A percentile compares a stretch with the other conserved stretches of the same genome.
phyloP scores from a whole-genome alignment of 495 filamentous ascomycete genomes.

The Aspergillus carlsbadensis region DNA sequence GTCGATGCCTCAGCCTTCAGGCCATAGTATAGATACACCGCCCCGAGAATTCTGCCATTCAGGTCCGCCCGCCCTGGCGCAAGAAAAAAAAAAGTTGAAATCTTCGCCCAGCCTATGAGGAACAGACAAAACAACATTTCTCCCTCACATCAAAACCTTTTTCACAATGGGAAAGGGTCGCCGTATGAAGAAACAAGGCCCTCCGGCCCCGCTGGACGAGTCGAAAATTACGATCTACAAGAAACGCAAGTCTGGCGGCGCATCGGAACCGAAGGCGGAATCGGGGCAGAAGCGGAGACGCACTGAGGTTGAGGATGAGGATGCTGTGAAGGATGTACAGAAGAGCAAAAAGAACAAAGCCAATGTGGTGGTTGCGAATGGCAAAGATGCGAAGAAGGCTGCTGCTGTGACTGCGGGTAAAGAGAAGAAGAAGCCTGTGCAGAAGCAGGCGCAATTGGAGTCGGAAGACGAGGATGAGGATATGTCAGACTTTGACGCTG shows the following conservation, averaged over 20 bases:
- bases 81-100: slow-evolving; percentile 25
- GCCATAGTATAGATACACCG: slow-evolving; percentile 25
- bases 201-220: slow-evolving; percentile 79
- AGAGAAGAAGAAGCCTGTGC: slow-evolving; percentile 33
- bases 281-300: slow-evolving; percentile 70
- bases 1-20: slow-evolving; percentile 1
- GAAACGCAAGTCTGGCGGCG: slow-evolving; percentile 71
- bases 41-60: slow-evolving; percentile 27
- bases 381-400: slow-evolving; percentile 23
- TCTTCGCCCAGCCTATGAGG: slow-evolving; percentile 1
- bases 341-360: slow-evolving; percentile 49
- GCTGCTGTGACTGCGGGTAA: slow-evolving; percentile 13
- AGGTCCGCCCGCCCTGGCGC: slow-evolving; percentile 38
- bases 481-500: slow-evolving; percentile 23
- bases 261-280: slow-evolving; percentile 43
- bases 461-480: slow-evolving; percentile 31
- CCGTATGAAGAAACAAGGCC: slow-evolving; percentile 93
- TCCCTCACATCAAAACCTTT: background rate
- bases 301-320: slow-evolving; percentile 42
- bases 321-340: slow-evolving; percentile 29
- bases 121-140: slow-evolving; percentile 22
- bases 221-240: slow-evolving; percentile 68
- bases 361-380: slow-evolving; percentile 37
- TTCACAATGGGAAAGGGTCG: slow-evolving; percentile 81
- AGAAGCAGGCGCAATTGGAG: slow-evolving; percentile 40